phyloP scores from a whole-genome alignment of 345 rosid genomes.

The Lepidium sativum region DNA sequence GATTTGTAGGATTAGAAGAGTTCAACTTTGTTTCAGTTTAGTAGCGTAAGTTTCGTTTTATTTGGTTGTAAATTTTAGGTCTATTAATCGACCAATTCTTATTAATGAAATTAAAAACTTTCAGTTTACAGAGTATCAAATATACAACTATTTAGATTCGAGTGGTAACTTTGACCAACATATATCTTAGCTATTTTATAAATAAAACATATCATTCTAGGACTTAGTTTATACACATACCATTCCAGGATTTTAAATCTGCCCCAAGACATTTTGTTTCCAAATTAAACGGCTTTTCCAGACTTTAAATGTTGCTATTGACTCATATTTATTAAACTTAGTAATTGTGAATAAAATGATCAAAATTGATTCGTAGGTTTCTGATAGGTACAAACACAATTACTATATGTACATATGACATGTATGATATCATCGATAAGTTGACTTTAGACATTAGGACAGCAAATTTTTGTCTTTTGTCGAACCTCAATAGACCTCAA shows the following conservation, averaged over 20 bases:
- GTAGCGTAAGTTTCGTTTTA: no score
- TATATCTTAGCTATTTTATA: not conserved
- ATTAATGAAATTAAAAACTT: no score
- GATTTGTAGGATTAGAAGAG: no score
- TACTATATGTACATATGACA: not conserved
- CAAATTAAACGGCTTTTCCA: not conserved
- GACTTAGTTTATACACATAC: not conserved
- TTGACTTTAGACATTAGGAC: conserved; percentile 8
- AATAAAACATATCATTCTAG: not conserved
- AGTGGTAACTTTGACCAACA: not conserved
- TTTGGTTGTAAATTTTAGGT: no score
- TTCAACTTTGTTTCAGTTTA: no score
- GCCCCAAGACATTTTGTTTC: not conserved
- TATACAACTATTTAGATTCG: not conserved
- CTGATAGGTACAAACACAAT: not conserved
- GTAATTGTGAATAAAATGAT: not conserved
- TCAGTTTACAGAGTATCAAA: no score
- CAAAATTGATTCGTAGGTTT: conserved; percentile 1
- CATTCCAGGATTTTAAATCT: conserved; percentile 7
- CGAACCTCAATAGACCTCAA: conserved; percentile 10
- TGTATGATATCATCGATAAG: conserved; percentile 16
- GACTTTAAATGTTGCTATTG: conserved; percentile 16
- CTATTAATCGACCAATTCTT: no score
- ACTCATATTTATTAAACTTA: not conserved
- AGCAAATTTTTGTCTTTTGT: conserved; percentile 16